Evolutionary conservation across 495 filamentous ascomycete genomes (phyloP), one percentile per base, ranked within the genome.

Genomic region (Halenospora varia): DNA sequence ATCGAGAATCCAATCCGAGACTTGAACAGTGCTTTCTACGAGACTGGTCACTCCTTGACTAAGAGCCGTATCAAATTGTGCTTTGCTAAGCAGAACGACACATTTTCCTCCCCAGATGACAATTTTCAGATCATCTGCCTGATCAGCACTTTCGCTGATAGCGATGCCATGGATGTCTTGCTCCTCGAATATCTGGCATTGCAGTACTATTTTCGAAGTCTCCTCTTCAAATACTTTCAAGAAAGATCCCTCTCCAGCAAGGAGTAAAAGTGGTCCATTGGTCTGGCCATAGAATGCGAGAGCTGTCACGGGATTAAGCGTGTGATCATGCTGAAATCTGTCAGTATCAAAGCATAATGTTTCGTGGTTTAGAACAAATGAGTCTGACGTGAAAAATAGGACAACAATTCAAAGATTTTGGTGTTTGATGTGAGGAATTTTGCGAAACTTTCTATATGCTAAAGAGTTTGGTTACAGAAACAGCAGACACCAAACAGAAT

Each of bases 1-100:
- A 65, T 90, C 84, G 58, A 95, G 77, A 51, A 96, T 87, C 92
- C 93, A 96, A 67, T 97, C 93, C 2, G 82, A 74, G 11, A 80
- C 80, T 23, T 64, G 62, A 0, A 68, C 57, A 51, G 72, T 71
- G 1, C 22, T 22, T 18, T 53, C 18, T 2, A 50, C 48, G 25
- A 62, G 10, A 49, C 26, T 45, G n/a, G 55, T 39, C 2, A 62
- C 24, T 40, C 53, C 40, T 2, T 19, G 24, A 56, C 24, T 10
- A 9, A 39, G n/a, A 48, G 49, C 11, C 22, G n/a, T 1, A 8
- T 41, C 46, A 25, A 55, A 9, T 39, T 66, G 60, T 4, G 6
- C 26, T 15, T 56, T 46, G 9, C 46, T 22, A 9, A 17, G 62
- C 49, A n/a, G 19, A 2, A 50, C 10, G 55, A 56, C 29, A 69